Percentiles rank a stretch among this genome's conserved stretches.
These are phyloP conservation scores for Cicer arietinum DNA, from an alignment of 306 rosid genomes.

Conservation along the genomic window DNA sequence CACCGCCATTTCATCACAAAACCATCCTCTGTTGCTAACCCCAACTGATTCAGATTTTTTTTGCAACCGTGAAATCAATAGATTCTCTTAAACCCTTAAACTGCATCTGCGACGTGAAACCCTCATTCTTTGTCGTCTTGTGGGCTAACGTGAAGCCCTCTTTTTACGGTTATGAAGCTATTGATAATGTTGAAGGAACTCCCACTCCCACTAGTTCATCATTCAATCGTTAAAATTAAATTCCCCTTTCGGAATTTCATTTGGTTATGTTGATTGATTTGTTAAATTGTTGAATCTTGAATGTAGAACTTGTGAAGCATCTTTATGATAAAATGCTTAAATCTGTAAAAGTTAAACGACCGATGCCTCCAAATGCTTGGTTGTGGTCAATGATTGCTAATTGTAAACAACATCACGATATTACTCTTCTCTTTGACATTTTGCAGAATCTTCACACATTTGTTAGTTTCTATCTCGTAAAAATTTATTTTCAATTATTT, in stretches of 20 bases:
- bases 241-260: conserved; percentile 30
- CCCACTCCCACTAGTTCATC: conserved; percentile 65
- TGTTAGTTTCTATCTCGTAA: conserved; percentile 57
- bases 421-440: conserved; percentile 73
- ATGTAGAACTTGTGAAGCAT: conserved; percentile 79
- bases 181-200: conserved; percentile 42
- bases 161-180: conserved; percentile 55
- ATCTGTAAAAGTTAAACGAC: conserved; percentile 66
- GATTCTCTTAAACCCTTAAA: no score
- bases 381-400: conserved; percentile 81
- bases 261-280: conserved; percentile 12
- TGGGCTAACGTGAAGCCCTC: background rate
- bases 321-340: conserved; percentile 72
- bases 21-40: no score
- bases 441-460: conserved; percentile 80
- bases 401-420: conserved; percentile 73
- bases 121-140: no score
- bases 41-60: no score
- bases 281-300: conserved; percentile 31
- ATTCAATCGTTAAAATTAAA: conserved; percentile 4
- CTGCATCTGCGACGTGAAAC: no score
- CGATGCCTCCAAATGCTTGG: conserved; percentile 98
- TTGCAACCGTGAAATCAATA: no score
- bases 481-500: conserved; percentile 9
- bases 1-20: no score